These are phyloP conservation scores for Moesziomyces sp. DNA, from an alignment of 1,284 basidiomycete genomes.

Conservation along the genomic window DNA sequence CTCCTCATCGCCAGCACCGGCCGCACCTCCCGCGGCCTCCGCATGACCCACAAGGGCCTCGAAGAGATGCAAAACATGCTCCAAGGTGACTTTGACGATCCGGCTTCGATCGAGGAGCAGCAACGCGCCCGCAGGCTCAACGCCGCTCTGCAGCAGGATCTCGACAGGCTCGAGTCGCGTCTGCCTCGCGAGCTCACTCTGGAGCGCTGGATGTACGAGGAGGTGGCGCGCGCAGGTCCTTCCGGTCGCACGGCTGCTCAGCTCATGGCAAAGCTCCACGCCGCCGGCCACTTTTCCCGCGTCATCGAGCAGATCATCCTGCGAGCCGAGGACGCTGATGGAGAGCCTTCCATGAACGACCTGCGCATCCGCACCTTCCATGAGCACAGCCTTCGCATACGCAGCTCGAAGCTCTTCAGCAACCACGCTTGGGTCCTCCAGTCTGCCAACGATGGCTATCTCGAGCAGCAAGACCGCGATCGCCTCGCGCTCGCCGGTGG, in stretches of 20 bases:
- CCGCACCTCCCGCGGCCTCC: slow-evolving; percentile 20
- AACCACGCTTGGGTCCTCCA: slow-evolving; percentile 48
- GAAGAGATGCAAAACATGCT: slow-evolving; percentile 37
- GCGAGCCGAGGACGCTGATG: slow-evolving; percentile 33
- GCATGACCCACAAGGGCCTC: slow-evolving; percentile 34
- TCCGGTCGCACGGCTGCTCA: slow-evolving; percentile 27
- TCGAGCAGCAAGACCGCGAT: slow-evolving; percentile 21
- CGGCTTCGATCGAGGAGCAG: slow-evolving; percentile 22
- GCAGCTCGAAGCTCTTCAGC: slow-evolving; percentile 37
- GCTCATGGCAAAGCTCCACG: slow-evolving; percentile 28
- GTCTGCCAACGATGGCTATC: slow-evolving; percentile 38
- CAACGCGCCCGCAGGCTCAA: slow-evolving; percentile 16
- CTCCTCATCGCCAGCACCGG: slow-evolving; percentile 14
- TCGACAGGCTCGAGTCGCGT: slow-evolving; percentile 14
- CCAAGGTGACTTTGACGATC: slow-evolving; percentile 16
- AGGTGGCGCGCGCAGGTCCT: slow-evolving; percentile 30
- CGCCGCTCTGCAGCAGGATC: slow-evolving; percentile 21
- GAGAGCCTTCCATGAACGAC: slow-evolving; percentile 37
- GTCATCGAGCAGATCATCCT: slow-evolving; percentile 19
- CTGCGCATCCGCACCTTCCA: slow-evolving; percentile 31
- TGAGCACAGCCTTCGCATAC: slow-evolving; percentile 37
- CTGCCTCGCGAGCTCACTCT: slow-evolving; percentile 43
- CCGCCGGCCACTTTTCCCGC: slow-evolving; percentile 22
- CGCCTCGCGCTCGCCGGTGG: slow-evolving; percentile 35
- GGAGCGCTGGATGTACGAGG: slow-evolving; percentile 36